A percentile compares a stretch with the other conserved stretches of the same genome.
These are phyloP conservation scores for Tieghemostelium lacteum DNA, from an alignment of 78 protist genomes.

Conservation along the genomic window DNA sequence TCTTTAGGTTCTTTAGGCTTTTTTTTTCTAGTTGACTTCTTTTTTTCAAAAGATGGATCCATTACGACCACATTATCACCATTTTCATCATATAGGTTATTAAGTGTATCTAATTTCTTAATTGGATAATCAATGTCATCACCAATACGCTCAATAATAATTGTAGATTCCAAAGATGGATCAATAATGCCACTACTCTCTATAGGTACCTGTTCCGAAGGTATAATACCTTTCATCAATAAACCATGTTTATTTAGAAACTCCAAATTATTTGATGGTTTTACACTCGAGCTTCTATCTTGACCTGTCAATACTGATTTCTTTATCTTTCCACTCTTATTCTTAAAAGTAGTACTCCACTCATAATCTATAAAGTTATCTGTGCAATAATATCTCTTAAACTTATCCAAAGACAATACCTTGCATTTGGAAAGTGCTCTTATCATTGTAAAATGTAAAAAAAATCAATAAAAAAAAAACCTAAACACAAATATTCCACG, in stretches of 20 bases:
- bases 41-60: constrained; percentile 2
- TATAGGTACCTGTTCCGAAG: background rate
- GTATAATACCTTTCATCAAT: background rate
- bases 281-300: background rate
- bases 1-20: background rate
- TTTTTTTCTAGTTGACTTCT: background rate
- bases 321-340: background rate
- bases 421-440: too few species aligned
- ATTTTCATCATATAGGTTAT: constrained; percentile 32
- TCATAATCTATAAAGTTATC: too few species aligned
- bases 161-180: background rate
- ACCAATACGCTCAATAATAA: background rate
- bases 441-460: too few species aligned
- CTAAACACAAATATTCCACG: too few species aligned
- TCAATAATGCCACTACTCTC: background rate
- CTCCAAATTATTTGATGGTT: background rate
- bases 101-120: too few species aligned
- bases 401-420: too few species aligned
- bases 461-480: too few species aligned
- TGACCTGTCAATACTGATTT: constrained; percentile 26
- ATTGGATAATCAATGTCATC: background rate
- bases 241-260: constrained; percentile 24
- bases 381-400: too few species aligned
- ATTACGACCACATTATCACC: constrained; percentile 31
- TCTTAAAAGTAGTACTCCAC: background rate